Percentiles rank a stretch among this genome's conserved stretches.
These are phyloP conservation scores for Rhizophora apiculata DNA, from an alignment of 345 rosid genomes.

Conservation along the genomic window DNA sequence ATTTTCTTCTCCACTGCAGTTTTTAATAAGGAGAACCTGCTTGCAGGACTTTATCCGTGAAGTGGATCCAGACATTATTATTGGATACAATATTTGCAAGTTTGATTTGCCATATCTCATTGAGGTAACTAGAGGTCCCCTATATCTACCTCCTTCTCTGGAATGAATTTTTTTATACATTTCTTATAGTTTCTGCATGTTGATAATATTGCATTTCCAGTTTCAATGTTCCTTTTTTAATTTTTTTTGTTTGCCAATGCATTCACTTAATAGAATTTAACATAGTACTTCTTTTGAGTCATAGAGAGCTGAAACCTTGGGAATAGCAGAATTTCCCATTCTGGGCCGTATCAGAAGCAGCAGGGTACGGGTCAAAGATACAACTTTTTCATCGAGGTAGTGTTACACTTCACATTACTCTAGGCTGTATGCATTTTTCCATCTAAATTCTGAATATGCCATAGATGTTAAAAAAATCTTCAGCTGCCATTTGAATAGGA, in stretches of 20 bases:
- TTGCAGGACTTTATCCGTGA: conserved; percentile 81
- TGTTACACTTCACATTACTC: not conserved
- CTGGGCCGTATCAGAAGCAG: conserved; percentile 89
- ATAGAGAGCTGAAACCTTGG: conserved; percentile 85
- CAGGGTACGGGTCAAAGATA: conserved; percentile 77
- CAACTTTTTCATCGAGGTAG: conserved; percentile 93
- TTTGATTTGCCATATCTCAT: conserved; percentile 96
- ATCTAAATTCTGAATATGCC: too few relatives aligned
- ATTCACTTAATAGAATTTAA: conserved; percentile 3
- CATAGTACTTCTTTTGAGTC: conserved; percentile 22
- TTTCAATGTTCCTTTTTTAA: not conserved
- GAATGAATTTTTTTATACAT: conserved; percentile 3
- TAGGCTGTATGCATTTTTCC: not conserved
- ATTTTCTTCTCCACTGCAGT: not conserved
- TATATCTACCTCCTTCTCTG: conserved; percentile 1
- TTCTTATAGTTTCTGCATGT: conserved; percentile 5
- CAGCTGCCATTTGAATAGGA: too few relatives aligned
- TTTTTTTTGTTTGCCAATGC: not conserved
- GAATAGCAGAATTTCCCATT: conserved; percentile 80
- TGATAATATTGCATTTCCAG: not conserved
- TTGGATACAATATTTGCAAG: conserved; percentile 98
- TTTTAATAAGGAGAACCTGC: conserved; percentile 26
- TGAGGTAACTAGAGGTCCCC: conserved; percentile 56
- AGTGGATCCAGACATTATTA: conserved; percentile 95
- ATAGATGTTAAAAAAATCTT: too few relatives aligned